Evolutionary conservation across 306 rosid genomes (phyloP), one percentile per base, ranked within the genome.

Genomic region (Fagus crenata): DNA sequence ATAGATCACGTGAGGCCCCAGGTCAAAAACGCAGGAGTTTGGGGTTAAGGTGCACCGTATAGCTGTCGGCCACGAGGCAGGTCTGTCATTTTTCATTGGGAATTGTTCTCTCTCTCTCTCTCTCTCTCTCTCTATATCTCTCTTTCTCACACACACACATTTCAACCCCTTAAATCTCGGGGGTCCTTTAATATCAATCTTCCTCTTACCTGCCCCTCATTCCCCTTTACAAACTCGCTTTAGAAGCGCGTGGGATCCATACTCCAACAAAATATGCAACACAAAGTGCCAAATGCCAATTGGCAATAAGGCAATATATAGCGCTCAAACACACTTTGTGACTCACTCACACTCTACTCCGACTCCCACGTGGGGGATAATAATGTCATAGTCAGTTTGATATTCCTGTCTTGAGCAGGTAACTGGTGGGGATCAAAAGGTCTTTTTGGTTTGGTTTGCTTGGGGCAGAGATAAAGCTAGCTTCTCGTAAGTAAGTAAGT

Each of bases 51-150:
- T 28, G 67, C 84, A 67, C 63, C 87, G 65, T 61, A 89, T 75
- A 32, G 86, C 81, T 83, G 91, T 84, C 88, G 83, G 81, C 85
- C 90, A 86, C 90, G 87, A 85, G 85, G 81, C 77, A 74, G 18
- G 46, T 76, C 77, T 69, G 71, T 71, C 68, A 15, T 73, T 67
- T 53, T 43, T 17, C 78, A 74, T 74, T 43, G 90, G 81, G 90
- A 75, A 80, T 80, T 64, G 82, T 31, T 39, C 14, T 41, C 8
- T 59, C 40, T 71, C 54, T 40, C n/a, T n/a, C n/a, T n/a, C n/a
- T n/a, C n/a, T n/a, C 69, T 53, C 49, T 61, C 68, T 73, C 28
- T 22, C 28, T 22, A 22, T 75, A 18, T 22, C 14, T 35, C 18
- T 41, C 65, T 54, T 33, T 35, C 61, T 68, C 53, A 18, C 37